Base-by-base conservation (phyloP, 176 grass and related monocot genomes). In the Thinopyrum elongatum region DNA sequence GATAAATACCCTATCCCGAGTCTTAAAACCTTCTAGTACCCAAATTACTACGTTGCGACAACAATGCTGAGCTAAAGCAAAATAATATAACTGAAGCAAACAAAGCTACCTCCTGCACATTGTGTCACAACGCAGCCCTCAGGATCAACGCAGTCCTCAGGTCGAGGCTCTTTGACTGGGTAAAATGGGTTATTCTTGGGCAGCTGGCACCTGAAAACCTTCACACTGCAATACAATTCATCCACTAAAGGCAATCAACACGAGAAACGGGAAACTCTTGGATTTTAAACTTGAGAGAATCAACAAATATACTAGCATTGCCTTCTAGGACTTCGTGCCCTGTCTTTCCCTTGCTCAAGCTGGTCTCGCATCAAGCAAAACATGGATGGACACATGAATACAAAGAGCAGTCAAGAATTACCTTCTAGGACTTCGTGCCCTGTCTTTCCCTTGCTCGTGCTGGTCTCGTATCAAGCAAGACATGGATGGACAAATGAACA, bases 401-500 rank as follows among this genome's bases (percentile, higher is more conserved):
- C n/a, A n/a, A n/a, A n/a, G n/a, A n/a, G n/a, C n/a, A n/a, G n/a
- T n/a, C n/a, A n/a, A n/a, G n/a, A n/a, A 31, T 19, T 41, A 73
- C 96, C 96, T 95, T 91, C 96, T 89, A 73, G 3, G 84, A 86
- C 77, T 89, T 73, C 65, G 75, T 34, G 89, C 84, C 60, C 81
- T 81, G 84, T 85, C 31, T 34, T 87, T 95, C 90, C 91, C 91
- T 60, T 95, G 93, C 57, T 95, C 91, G n/a, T 86, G 90, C 80
- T 98, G 96, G 78, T 98, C 96, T 49, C 78, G 84, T 25, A 73
- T 84, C 71, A 98, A 89, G 81, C 96, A 98, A 17, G 86, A 25
- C 93, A 95, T 94, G 1, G 91, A 95, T 16, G 90, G 88, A 38
- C 96, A 98, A 81, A 95, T 95, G 82, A 94, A 95, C 68, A 95